A percentile compares a stretch with the other conserved stretches of the same genome.
These are phyloP conservation scores for Aureobasidium melanogenum DNA, from an alignment of 2,329 filamentous ascomycete species.

Conservation along the genomic window DNA sequence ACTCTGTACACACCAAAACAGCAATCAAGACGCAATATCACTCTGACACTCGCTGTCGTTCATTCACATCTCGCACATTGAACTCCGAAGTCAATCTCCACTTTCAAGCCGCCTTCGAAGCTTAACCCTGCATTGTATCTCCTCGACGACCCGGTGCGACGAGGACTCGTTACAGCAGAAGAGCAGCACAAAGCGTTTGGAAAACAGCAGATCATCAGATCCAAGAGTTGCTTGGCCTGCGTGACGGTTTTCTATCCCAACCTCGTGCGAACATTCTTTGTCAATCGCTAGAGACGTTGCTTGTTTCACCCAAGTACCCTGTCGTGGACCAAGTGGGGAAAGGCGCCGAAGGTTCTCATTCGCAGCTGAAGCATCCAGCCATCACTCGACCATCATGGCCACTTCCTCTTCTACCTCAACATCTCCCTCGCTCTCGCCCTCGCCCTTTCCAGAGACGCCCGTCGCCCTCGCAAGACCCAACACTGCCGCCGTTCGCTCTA, in stretches of 20 bases:
- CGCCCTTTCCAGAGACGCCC: slow-evolving; percentile 8
- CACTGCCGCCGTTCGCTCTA: background rate
- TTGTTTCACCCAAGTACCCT: background rate
- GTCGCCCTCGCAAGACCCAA: background rate
- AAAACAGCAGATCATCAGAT: background rate
- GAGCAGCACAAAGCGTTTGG: background rate
- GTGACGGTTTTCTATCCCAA: background rate
- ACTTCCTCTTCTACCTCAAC: background rate
- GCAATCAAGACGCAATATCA: background rate
- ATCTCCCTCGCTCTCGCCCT: background rate
- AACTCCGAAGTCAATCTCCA: background rate
- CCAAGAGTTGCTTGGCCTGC: background rate
- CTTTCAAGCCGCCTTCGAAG: background rate
- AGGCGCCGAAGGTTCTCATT: background rate
- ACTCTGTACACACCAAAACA: background rate
- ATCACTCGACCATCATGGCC: background rate
- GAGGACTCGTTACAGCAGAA: background rate
- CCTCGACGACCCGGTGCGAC: background rate
- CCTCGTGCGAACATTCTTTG: background rate
- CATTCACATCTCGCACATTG: background rate
- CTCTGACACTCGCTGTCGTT: background rate
- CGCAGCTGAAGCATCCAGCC: slow-evolving; percentile 1
- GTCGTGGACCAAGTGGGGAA: background rate
- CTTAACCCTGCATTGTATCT: background rate
- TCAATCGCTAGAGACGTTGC: slow-evolving; percentile 4